Evolutionary conservation across 352 stramenopile species (phyloP), one percentile per base, ranked within the genome.

Genomic region (Pythium guiyangense): DNA sequence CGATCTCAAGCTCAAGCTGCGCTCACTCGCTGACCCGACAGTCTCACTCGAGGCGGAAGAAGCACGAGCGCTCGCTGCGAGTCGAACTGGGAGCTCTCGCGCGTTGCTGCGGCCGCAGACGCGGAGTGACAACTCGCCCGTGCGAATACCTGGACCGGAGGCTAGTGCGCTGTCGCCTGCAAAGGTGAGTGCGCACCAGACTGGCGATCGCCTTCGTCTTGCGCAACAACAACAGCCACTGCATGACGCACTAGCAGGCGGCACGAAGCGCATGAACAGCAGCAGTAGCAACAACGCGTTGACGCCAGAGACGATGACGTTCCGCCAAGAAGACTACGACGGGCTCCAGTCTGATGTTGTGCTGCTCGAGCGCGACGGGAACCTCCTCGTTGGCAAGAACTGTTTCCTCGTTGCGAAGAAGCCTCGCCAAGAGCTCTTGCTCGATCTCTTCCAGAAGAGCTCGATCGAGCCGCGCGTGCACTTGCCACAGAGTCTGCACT

Each of bases 241-340:
- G 26, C 22, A 14, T 35, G 9, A 42, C 37, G 20, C 37, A 46
- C 15, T 29, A 26, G 14, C 47, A 52, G 27, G 2, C 47, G 1
- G 17, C 26, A 26, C 29, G 29, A 34, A 34, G 29, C 5, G 26
- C 12, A 27, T 26, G 14, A n/a, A 52, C 14, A 12, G 22, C 40
- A 18, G 15, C 37, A 34, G 17, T 15, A 31, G 6, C 39, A 2
- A 55, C 60, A 34, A 9, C 29, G 9, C 29, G 29, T 34, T 34
- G 29, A 34, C 9, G 29, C n/a, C 52, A 29, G 54, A 62, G 18
- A 64, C 60, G 20, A 56, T 55, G 6, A 85, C 77, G 9, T 87
- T 77, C 53, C 64, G 77, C 2, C 64, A 66, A 5, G 72, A 85
- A 49, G 77, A 87, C 58, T 87, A 87, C 46, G 65, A 80, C 42